Evolutionary conservation across 371 early-diverging fungal genomes (phyloP), one percentile per base, ranked within the genome.

Genomic region (Chytridiales sp.): DNA sequence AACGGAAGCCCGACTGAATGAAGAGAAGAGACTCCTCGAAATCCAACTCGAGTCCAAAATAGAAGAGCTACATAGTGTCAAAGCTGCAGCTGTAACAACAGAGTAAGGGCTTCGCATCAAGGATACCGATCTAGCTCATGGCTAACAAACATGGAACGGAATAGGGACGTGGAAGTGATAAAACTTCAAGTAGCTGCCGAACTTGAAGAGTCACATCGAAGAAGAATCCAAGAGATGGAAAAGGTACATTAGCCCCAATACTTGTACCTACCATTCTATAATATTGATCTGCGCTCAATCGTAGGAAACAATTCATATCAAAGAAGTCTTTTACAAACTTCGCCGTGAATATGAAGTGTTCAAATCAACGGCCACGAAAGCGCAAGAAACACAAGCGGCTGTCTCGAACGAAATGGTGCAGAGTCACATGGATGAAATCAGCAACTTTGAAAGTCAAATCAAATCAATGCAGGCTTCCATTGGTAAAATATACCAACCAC

Each of bases 341-440:
- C 41, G 55, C 38, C 31, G 62, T 26, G 62, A 62, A 47, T 55
- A 62, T 30, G 62, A 62, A 30, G 27, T 62, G 5, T 29, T 62
- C 24, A 39, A 49, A 21, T 47, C 54, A 32, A 56, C 54, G 31
- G 32, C 41, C 29, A 15, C 17, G 6, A 43, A 40, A 40, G 41
- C 54, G 30, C 27, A 27, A 1, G 34, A 26, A 5, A 47, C 41
- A 17, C 27, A 32, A 34, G 40, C 24, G 24, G 47, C 13, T 30
- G 30, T 47, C 29, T 21, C 32, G 8, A 53, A 48, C n/a, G 56
- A 62, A 17, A 9, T 53, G 0, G 47, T 38, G 15, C 42, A 29
- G 5, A 22, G 47, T 4, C 67, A 66, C 34, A 30, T 29, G 4
- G 67, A 62, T 11, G 67, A 66, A 61, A 61, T 66, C 21, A 35